These are phyloP conservation scores for Ganoderma lucidum DNA, from an alignment of 1,284 basidiomycete species.

Conservation along the genomic window DNA sequence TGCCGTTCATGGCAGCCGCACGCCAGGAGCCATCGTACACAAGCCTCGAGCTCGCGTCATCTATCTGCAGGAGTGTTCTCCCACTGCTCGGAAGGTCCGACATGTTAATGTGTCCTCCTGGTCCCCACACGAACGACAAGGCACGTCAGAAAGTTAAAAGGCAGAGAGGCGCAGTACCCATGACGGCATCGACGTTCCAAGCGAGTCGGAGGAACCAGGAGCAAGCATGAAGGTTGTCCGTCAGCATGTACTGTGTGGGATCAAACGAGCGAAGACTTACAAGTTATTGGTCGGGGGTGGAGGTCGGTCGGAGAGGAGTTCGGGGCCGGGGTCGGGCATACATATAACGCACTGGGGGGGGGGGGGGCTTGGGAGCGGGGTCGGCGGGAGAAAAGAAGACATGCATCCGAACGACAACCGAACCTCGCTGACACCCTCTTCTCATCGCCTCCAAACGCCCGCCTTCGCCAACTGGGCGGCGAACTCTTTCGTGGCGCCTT, in stretches of 20 bases:
- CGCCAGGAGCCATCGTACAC: conserved; percentile 24
- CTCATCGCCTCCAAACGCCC: not conserved
- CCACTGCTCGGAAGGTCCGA: not conserved
- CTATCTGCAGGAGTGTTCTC: conserved; percentile 21
- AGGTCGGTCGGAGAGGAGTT: not conserved
- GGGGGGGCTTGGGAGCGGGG: not conserved
- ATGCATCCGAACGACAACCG: not conserved
- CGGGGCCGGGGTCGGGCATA: not conserved
- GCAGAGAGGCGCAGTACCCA: not conserved
- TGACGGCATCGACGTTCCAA: conserved; percentile 4
- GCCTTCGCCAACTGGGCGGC: not conserved
- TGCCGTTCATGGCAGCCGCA: not conserved
- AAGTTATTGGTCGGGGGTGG: not conserved
- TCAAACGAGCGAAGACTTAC: not conserved
- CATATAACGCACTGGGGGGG: not conserved
- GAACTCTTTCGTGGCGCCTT: not conserved
- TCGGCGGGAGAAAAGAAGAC: not conserved
- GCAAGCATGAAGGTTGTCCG: not conserved
- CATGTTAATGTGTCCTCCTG: not conserved
- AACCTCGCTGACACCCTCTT: conserved; percentile 1
- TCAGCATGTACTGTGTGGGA: not conserved
- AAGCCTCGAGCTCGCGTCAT: conserved; percentile 24
- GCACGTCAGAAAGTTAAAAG: not conserved
- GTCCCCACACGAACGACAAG: not conserved
- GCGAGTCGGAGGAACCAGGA: conserved; percentile 9